Base-by-base conservation (phyloP, 345 rosid genomes). In the Cardiospermum halicacabum region DNA sequence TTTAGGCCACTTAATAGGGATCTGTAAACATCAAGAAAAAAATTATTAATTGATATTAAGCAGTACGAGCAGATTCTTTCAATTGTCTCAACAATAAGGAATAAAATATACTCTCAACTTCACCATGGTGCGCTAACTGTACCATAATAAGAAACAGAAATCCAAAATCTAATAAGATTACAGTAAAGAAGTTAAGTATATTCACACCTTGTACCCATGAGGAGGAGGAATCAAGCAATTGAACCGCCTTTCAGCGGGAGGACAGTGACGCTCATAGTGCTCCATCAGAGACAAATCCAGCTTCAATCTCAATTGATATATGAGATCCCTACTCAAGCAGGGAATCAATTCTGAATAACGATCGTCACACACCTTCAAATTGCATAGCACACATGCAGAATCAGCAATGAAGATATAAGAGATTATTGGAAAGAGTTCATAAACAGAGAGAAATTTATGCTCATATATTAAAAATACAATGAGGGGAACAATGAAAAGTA, bases 141-240 rank as follows among this genome's bases (percentile, higher is more conserved):
- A 27, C 43, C 34, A 8, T 16, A 13, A 39, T 5, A 40, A 25
- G 10, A 42, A 59, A 34, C 16, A 53, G 37, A 51, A 11, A n/a
- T 11, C 34, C 16, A 37, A 8, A 47, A 36, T 56, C 10, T 16
- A 11, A 11, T 54, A 11, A n/a, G 49, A 37, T 28, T 39, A 22
- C 39, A 32, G 11, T 31, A 34, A 43, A 39, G 24, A 43, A 68
- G 58, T 73, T 42, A 24, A 56, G 24, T 37, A 54, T 22, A 30
- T 32, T 54, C 42, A 22, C 63, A 87, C 99, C 96, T 94, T 91
- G 82, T 94, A 94, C 36, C 99, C 96, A 57, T 72, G 75, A 18
- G 99, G 99, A 64, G 99, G 99, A 72, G 99, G 99, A 69, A 94
- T 87, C 85, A 94, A 81, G 83, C 99, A 94, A 64, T 94, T 94